Evolutionary conservation across 1,284 basidiomycete species (phyloP).

Genomic region (Apiotrichum sp.): DNA sequence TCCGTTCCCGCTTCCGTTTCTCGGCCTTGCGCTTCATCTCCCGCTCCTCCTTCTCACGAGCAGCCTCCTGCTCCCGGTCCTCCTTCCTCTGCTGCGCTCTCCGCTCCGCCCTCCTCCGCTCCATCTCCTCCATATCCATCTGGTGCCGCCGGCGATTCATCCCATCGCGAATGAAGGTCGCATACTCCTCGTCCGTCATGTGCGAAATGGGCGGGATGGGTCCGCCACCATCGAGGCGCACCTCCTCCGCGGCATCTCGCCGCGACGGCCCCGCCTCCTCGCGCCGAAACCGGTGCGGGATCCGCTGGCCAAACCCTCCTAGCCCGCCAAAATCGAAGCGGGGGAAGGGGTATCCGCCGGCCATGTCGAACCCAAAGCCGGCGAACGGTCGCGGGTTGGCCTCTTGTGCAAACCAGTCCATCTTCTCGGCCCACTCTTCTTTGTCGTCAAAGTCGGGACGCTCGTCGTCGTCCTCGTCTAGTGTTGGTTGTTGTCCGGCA

Average conservation of each 20-base stretch:
- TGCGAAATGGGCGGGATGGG: constrained; percentile 18
- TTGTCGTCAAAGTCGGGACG: background rate
- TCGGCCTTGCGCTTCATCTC: background rate
- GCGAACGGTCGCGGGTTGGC: background rate
- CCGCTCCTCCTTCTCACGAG: background rate
- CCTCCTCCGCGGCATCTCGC: constrained; percentile 7
- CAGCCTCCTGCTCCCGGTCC: background rate
- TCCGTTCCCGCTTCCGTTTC: background rate
- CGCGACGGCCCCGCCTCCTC: background rate
- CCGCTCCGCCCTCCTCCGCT: background rate
- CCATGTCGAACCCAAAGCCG: background rate
- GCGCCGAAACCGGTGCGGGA: too few relatives aligned
- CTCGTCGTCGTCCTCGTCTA: background rate
- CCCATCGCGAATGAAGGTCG: constrained; percentile 22
- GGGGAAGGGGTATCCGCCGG: too few relatives aligned
- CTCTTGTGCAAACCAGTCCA: constrained; percentile 19
- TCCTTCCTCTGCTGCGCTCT: background rate
- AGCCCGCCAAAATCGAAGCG: too few relatives aligned
- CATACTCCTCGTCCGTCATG: constrained; percentile 29
- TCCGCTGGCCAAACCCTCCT: too few relatives aligned
- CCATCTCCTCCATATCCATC: constrained; percentile 4
- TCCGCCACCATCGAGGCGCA: too few relatives aligned
- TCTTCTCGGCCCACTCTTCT: constrained; percentile 16
- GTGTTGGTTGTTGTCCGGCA: background rate
- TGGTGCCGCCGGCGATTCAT: constrained; percentile 21